These are phyloP conservation scores for Aspergillus brunneoviolaceus DNA, from an alignment of 2,329 filamentous ascomycete genomes.

Conservation along the genomic window DNA sequence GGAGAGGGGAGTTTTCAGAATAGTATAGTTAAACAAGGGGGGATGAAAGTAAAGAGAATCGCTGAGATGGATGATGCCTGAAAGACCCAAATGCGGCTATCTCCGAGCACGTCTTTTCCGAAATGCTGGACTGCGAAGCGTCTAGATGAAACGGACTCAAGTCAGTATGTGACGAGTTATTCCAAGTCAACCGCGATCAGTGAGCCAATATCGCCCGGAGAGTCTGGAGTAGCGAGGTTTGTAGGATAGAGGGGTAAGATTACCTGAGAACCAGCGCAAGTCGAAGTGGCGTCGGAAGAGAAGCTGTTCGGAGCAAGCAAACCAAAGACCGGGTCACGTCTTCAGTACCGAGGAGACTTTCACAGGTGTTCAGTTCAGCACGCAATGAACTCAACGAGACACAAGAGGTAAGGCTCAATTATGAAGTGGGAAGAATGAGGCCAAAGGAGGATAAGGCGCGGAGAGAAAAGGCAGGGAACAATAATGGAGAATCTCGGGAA, in stretches of 20 bases:
- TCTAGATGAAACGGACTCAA: background rate
- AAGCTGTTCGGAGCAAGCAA: background rate
- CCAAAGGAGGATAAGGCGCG: background rate
- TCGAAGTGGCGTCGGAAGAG: constrained; percentile 13
- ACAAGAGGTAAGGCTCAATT: background rate
- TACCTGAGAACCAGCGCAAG: constrained; percentile 8
- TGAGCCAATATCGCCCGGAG: background rate
- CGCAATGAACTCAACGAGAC: background rate
- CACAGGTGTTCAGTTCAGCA: background rate
- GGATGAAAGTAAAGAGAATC: background rate
- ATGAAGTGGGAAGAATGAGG: background rate
- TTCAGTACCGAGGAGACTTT: background rate
- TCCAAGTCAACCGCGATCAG: background rate
- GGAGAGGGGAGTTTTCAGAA: constrained; percentile 6
- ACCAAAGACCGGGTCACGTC: background rate
- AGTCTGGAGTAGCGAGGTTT: background rate
- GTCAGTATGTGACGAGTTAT: background rate
- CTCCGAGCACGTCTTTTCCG: background rate
- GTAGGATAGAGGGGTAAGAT: background rate
- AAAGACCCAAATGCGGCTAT: constrained; percentile 3
- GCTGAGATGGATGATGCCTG: background rate
- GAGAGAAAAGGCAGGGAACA: constrained; percentile 10
- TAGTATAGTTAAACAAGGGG: background rate
- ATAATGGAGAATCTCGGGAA: constrained; percentile 26
- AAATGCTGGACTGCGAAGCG: background rate